A percentile compares a stretch with the other conserved stretches of the same genome.
These are phyloP conservation scores for Peniophora sp. DNA, from an alignment of 1,284 basidiomycete species.

Conservation along the genomic window DNA sequence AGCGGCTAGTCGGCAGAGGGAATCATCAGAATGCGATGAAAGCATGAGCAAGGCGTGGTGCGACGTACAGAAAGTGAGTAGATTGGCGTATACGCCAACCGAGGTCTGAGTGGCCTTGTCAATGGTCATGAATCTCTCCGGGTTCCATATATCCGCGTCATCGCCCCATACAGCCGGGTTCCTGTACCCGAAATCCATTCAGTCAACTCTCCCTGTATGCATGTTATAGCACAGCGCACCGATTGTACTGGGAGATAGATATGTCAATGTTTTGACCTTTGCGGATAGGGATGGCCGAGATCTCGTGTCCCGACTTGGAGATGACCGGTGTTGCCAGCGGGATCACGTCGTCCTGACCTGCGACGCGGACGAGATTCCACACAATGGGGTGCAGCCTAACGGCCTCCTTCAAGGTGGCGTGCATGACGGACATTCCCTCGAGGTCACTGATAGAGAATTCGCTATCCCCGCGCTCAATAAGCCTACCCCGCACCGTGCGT, in stretches of 20 bases:
- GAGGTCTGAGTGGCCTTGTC: slow-evolving; percentile 25
- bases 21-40: neutral
- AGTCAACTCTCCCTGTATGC: neutral
- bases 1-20: slow-evolving; percentile 9
- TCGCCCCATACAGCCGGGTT: slow-evolving; percentile 34
- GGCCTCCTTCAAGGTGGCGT: slow-evolving; percentile 20
- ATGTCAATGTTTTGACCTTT: slow-evolving; percentile 27
- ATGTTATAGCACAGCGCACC: slow-evolving; percentile 30
- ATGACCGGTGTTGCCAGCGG: slow-evolving; percentile 29
- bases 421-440: slow-evolving; percentile 35
- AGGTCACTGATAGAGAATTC: slow-evolving; percentile 33
- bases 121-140: slow-evolving; percentile 37
- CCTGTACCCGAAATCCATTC: slow-evolving; percentile 10
- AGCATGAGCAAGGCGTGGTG: neutral
- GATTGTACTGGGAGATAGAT: slow-evolving; percentile 22
- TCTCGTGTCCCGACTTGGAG: slow-evolving; percentile 20
- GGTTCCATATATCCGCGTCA: slow-evolving; percentile 42
- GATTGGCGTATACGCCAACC: slow-evolving; percentile 41
- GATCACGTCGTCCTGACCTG: slow-evolving; percentile 27
- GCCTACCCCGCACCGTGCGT: slow-evolving; percentile 28
- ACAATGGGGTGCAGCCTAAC: slow-evolving; percentile 30
- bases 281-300: slow-evolving; percentile 25
- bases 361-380: slow-evolving; percentile 20
- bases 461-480: slow-evolving; percentile 32
- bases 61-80: slow-evolving; percentile 18